Base-by-base conservation (phyloP, 306 rosid species). In the Begonia fuchsioides region DNA sequence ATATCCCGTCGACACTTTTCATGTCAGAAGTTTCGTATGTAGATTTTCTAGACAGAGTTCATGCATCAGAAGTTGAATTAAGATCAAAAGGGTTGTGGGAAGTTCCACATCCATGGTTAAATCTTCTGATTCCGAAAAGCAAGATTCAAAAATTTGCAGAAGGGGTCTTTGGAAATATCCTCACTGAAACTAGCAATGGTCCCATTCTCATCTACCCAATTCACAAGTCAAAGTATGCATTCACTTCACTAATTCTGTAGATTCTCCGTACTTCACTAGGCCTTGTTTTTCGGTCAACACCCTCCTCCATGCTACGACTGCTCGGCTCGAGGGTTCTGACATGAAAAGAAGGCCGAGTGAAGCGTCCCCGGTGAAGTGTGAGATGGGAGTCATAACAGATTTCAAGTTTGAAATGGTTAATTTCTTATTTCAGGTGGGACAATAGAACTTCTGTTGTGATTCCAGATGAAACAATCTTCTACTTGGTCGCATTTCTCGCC, bases 81-180 rank as follows among this genome's bases (percentile, higher is more conserved):
- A 76, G 93, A 56, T 79, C 93, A 62, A 85, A 79, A 67, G 94
- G 83, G 38, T 68, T 84, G 69, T 90, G 98, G 98, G 94, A 90
- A 51, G 74, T 90, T 71, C 95, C 95, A 54, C 98, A 90, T 51
- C 98, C 98, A 17, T 90, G 98, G 98, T 94, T 90, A 72, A 90
- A 90, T 75, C 94, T 90, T 66, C 73, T 90, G 10, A 62, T 90
- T 56, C 98, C 98, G 6, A 73, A 69, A 65, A 85, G 92, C 76
- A 76, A 81, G 57, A 81, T 90, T 57, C 76, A 81, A 50, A 53
- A 47, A 19, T 90, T 90, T 62, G 94, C 94, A 43, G 61, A 67
- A 70, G 72, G 53, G 8, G 94, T 90, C 57, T 90, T 90, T 41
- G 95, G 95, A 58, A 73, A 79, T 52, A 90, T 90, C 77, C 81